Evolutionary conservation across 2,329 filamentous ascomycete genomes (phyloP).

Genomic region (Hypoxylon sp.): DNA sequence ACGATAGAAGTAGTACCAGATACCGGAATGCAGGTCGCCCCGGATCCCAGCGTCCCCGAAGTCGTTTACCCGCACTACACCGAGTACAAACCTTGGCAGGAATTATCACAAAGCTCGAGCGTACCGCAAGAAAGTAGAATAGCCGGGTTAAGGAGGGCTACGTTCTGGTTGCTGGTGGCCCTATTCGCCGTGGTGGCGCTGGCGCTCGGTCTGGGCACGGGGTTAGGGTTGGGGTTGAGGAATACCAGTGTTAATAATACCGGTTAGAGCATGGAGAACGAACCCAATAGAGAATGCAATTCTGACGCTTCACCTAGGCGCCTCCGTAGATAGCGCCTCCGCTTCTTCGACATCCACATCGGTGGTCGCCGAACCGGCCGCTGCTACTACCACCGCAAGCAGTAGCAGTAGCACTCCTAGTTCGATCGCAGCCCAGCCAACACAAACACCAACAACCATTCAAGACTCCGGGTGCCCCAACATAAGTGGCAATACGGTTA

Average conservation of each 20-base stretch:
- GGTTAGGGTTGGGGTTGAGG: conserved; percentile 29
- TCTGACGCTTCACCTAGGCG: conserved; percentile 29
- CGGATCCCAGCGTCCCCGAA: conserved; percentile 23
- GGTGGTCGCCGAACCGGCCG: background rate
- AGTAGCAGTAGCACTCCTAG: conserved; percentile 4
- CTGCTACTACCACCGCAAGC: conserved; percentile 2
- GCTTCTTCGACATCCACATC: conserved; percentile 9
- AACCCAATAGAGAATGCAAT: background rate
- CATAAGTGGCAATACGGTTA: conserved; percentile 16
- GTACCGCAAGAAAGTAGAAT: background rate
- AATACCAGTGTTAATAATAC: conserved; percentile 22
- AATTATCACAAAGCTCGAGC: background rate
- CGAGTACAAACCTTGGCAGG: conserved; percentile 20
- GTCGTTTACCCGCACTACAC: conserved; percentile 11
- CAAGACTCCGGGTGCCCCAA: conserved; percentile 21
- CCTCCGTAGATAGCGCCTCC: conserved; percentile 6
- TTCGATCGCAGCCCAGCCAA: conserved; percentile 8
- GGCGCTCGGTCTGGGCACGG: conserved; percentile 29
- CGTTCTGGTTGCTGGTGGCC: conserved; percentile 32
- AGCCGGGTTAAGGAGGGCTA: conserved; percentile 25
- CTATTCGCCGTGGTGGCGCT: conserved; percentile 26
- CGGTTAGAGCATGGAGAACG: conserved; percentile 11
- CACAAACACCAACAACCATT: conserved; percentile 10
- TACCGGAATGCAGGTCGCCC: conserved; percentile 17
- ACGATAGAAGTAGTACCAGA: conserved; percentile 20